These are phyloP conservation scores for Solanum chaucha DNA, from an alignment of 257 asterid species.

Conservation along the genomic window DNA sequence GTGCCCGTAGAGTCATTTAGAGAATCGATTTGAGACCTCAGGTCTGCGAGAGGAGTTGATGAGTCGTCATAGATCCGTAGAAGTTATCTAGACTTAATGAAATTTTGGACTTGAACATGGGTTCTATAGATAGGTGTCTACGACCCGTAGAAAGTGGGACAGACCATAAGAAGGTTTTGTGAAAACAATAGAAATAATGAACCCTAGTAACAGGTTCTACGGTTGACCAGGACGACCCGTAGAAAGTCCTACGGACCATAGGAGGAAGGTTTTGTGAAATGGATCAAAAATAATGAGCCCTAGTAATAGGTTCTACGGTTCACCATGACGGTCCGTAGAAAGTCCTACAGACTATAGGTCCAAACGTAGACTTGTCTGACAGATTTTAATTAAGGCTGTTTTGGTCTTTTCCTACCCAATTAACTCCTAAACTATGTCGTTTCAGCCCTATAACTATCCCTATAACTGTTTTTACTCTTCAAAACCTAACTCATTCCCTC, in stretches of 20 bases:
- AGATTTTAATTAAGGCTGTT: not conserved
- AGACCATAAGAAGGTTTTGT: not conserved
- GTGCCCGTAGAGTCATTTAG: not conserved
- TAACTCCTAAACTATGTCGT: not conserved
- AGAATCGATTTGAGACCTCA: not conserved
- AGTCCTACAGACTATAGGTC: not conserved
- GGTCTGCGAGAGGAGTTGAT: not conserved
- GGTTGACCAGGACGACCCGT: not conserved
- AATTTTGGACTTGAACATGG: not conserved
- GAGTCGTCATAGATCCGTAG: not conserved
- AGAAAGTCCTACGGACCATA: not conserved
- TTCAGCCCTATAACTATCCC: not conserved
- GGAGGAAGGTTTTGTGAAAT: not conserved
- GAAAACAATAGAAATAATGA: not conserved
- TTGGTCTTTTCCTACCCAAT: not conserved
- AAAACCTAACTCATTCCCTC: not conserved
- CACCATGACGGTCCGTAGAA: fast-evolving
- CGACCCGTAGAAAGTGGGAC: not conserved
- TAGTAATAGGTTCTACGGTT: not conserved
- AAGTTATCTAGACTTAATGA: not conserved
- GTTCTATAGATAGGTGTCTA: not conserved
- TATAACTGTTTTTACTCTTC: not conserved
- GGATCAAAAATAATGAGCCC: not conserved
- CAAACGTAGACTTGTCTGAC: not conserved
- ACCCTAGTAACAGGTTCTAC: not conserved